These are phyloP conservation scores for Saccharomyces hybrid DNA, from an alignment of 1,139 yeast species.

Conservation along the genomic window DNA sequence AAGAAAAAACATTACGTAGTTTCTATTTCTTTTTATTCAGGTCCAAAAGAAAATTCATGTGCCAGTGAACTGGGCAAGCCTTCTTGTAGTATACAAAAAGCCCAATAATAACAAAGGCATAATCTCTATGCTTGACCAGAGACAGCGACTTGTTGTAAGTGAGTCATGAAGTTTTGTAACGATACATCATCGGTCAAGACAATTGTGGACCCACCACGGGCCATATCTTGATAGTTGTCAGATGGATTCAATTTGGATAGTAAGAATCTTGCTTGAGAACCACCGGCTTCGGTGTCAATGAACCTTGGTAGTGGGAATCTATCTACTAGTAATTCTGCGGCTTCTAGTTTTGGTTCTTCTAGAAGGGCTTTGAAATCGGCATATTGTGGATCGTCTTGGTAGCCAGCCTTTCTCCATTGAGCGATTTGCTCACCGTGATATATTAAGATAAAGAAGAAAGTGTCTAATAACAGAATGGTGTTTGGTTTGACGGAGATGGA, in stretches of 20 bases:
- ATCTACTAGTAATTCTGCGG: conserved; percentile 81
- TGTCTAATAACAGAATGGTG: conserved; percentile 77
- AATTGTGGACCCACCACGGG: conserved; percentile 55
- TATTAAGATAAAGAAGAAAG: conserved; percentile 91
- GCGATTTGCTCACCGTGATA: conserved; percentile 94
- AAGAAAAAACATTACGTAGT: neutral
- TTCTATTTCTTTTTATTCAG: neutral
- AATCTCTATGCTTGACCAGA: conserved; percentile 33
- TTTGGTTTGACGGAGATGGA: conserved; percentile 89
- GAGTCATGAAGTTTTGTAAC: conserved; percentile 84
- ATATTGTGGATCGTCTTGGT: conserved; percentile 85
- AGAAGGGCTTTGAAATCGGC: conserved; percentile 79
- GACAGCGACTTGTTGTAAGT: conserved; percentile 76
- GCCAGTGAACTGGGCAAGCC: neutral
- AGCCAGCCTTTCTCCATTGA: conserved; percentile 93
- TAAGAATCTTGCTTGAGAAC: conserved; percentile 95
- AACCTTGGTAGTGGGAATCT: conserved; percentile 96
- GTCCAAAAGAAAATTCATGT: neutral
- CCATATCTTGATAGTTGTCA: conserved; percentile 65
- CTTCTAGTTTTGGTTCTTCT: conserved; percentile 87
- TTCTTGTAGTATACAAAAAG: neutral
- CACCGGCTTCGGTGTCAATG: conserved; percentile 95
- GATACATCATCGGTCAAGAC: conserved; percentile 94
- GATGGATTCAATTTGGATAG: conserved; percentile 92
- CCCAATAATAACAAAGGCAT: neutral